A percentile compares a stretch with the other conserved stretches of the same genome.
Evolutionary conservation across 768 basidiomycete species (phyloP).

Genomic region (Russula griseocarnosa): DNA sequence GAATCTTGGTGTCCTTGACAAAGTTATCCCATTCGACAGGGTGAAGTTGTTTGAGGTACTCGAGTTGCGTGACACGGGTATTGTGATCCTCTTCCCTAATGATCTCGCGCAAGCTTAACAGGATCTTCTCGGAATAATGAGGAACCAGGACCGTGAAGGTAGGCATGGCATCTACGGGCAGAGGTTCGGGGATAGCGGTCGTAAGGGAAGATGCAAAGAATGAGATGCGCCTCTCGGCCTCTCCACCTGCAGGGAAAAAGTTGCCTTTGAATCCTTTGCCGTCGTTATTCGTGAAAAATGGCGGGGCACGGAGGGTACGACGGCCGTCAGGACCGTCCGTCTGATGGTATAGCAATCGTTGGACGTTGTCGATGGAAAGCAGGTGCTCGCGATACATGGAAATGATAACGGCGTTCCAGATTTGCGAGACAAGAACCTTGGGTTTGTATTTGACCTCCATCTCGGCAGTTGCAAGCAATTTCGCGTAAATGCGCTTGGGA

Average conservation of each 20-base stretch:
- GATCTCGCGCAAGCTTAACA: constrained; percentile 94
- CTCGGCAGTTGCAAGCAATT: constrained; percentile 89
- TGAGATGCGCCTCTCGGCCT: constrained; percentile 96
- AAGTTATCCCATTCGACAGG: constrained; percentile 99
- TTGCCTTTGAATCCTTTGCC: constrained; percentile 63
- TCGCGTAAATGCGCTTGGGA: constrained; percentile 97
- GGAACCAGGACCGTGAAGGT: constrained; percentile 99
- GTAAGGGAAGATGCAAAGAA: constrained; percentile 99
- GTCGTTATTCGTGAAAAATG: constrained; percentile 95
- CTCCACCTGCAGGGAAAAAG: constrained; percentile 92
- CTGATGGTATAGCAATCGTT: constrained; percentile 95
- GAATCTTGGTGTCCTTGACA: constrained; percentile 98
- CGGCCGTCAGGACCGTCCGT: constrained; percentile 86
- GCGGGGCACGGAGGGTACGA: constrained; percentile 89
- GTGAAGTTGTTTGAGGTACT: constrained; percentile 97
- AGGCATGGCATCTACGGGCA: constrained; percentile 98
- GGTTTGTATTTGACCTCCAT: constrained; percentile 99
- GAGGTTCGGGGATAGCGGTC: constrained; percentile 89
- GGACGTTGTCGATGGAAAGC: constrained; percentile 96
- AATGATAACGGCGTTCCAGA: constrained; percentile 99
- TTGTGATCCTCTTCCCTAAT: constrained; percentile 97
- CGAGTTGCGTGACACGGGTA: constrained; percentile 93
- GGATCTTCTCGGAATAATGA: constrained; percentile 98
- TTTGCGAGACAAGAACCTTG: constrained; percentile 96
- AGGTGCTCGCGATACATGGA: constrained; percentile 99